Evolutionary conservation across 2,329 filamentous ascomycete species (phyloP).

Genomic region (Thyridium curvatum): DNA sequence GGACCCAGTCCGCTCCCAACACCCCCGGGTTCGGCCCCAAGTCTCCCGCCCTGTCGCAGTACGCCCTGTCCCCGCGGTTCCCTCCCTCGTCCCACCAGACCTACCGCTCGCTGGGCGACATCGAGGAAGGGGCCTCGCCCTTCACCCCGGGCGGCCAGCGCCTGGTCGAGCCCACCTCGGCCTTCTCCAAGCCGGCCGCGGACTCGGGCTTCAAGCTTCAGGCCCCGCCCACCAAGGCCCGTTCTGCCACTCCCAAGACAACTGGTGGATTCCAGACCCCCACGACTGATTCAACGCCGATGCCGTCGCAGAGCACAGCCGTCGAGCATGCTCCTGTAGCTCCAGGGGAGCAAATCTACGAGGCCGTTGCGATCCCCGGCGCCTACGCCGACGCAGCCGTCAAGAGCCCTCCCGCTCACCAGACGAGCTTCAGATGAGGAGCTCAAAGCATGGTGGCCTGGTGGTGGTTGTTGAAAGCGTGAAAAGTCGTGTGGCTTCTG

Average conservation of each 20-base stretch:
- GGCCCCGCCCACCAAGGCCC: conserved; percentile 73
- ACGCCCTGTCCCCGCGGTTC: conserved; percentile 55
- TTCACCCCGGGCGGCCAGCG: conserved; percentile 48
- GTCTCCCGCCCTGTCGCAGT: conserved; percentile 48
- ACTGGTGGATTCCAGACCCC: conserved; percentile 56
- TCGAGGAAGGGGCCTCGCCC: conserved; percentile 28
- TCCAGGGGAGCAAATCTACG: conserved; percentile 79
- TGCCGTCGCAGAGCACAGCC: conserved; percentile 40
- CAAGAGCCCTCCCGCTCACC: conserved; percentile 41
- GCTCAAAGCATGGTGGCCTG: conserved; percentile 9
- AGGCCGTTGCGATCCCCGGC: conserved; percentile 79
- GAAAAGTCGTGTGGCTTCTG: conserved; percentile 8
- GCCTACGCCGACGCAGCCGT: conserved; percentile 61
- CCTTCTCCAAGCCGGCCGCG: conserved; percentile 42
- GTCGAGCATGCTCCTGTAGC: conserved; percentile 63
- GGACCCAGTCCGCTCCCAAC: conserved; percentile 85
- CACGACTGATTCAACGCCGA: conserved; percentile 15
- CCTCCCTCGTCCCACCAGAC: conserved; percentile 36
- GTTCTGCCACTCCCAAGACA: conserved; percentile 67
- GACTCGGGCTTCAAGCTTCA: conserved; percentile 67
- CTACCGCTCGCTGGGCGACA: conserved; percentile 37
- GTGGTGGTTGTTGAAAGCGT: conserved; percentile 1
- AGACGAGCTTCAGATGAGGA: conserved; percentile 32
- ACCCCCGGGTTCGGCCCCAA: conserved; percentile 81
- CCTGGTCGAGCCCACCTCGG: conserved; percentile 56